These are phyloP conservation scores for Spergularia azorica DNA, from an alignment of 179 eudicot genomes.

Conservation along the genomic window DNA sequence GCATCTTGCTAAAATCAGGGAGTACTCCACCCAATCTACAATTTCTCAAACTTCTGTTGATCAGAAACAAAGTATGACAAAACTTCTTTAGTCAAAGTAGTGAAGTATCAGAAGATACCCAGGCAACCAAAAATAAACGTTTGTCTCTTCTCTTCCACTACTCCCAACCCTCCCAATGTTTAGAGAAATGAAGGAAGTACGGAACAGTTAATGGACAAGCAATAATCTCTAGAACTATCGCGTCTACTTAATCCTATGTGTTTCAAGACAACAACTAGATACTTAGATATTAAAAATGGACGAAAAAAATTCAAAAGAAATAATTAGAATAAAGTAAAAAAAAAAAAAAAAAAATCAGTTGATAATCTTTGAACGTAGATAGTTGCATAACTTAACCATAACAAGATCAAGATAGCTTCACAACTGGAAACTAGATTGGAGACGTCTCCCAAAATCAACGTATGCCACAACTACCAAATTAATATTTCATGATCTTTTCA, in stretches of 20 bases:
- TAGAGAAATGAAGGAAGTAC: background rate
- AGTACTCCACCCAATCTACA: conserved; percentile 52
- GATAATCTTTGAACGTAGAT: background rate
- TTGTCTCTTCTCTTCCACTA: too few species aligned
- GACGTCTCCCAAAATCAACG: background rate
- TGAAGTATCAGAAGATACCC: background rate
- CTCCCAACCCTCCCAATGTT: too few species aligned
- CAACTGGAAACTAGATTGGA: background rate
- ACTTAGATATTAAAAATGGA: background rate
- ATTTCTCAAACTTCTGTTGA: conserved; percentile 64
- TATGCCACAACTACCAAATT: background rate
- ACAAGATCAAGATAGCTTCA: background rate
- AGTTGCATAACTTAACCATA: background rate
- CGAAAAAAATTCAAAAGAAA: background rate
- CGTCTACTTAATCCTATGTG: background rate
- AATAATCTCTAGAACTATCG: background rate
- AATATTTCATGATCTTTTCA: background rate
- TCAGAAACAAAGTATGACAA: conserved; percentile 21
- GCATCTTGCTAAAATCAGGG: conserved; percentile 65
- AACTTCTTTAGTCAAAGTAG: background rate
- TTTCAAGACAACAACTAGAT: background rate
- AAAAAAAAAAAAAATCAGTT: background rate
- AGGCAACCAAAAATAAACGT: background rate
- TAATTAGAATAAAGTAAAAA: too few species aligned
- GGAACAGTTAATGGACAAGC: background rate